phyloP scores from a whole-genome alignment of 2,329 filamentous ascomycete species.

The Trichophyton schoenleinii region DNA sequence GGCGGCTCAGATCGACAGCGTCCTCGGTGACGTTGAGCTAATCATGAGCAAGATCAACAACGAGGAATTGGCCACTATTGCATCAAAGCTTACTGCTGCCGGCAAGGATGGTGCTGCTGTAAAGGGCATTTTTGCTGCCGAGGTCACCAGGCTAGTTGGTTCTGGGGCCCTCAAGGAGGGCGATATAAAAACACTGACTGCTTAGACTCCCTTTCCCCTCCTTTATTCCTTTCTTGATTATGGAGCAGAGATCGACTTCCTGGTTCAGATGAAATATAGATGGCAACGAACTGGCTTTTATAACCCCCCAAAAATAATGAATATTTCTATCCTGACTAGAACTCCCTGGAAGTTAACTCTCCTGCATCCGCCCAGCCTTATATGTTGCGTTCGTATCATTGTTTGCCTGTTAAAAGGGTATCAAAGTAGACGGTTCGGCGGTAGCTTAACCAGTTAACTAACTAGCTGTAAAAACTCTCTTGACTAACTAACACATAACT shows the following conservation, averaged over 20 bases:
- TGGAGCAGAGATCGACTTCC: neutral
- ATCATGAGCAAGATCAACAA: constrained; percentile 79
- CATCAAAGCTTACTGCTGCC: constrained; percentile 62
- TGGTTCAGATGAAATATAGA: neutral
- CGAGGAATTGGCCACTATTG: constrained; percentile 77
- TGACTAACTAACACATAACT: too few relatives aligned
- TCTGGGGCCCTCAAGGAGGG: constrained; percentile 78
- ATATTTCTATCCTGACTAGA: too few relatives aligned
- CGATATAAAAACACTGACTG: constrained; percentile 51
- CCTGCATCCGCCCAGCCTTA: too few relatives aligned
- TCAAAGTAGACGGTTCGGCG: too few relatives aligned
- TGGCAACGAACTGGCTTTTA: neutral
- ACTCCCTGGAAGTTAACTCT: too few relatives aligned
- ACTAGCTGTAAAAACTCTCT: too few relatives aligned
- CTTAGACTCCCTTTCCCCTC: neutral
- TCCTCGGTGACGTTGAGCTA: constrained; percentile 73
- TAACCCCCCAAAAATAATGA: neutral
- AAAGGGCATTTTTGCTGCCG: constrained; percentile 66
- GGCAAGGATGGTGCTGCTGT: constrained; percentile 72
- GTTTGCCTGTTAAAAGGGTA: too few relatives aligned
- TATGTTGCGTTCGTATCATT: too few relatives aligned
- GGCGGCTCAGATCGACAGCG: constrained; percentile 66
- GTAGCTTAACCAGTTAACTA: too few relatives aligned
- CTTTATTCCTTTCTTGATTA: neutral
- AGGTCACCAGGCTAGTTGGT: constrained; percentile 64